Percentiles rank a stretch among this genome's conserved stretches.
Conservation (phyloP, 164 flowering plant genomes). For the Aristolochia contorta region DNA sequence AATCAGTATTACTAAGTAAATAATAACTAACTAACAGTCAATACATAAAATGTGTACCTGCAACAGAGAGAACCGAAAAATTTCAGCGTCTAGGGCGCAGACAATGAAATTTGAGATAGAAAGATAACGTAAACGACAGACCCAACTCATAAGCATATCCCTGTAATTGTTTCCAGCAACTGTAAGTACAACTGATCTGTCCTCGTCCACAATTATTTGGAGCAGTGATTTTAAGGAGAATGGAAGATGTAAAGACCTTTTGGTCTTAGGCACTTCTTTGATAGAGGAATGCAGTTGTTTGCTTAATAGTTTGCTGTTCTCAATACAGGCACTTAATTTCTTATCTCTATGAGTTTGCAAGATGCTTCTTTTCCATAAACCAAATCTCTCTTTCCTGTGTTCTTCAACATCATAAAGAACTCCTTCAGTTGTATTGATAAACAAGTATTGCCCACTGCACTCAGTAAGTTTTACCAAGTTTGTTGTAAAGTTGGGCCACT, state of each 20-base stretch:
- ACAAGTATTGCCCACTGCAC: conserved; percentile 40
- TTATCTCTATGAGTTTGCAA: conserved; percentile 23
- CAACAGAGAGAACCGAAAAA: conserved; percentile 60
- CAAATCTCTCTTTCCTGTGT: conserved; percentile 1
- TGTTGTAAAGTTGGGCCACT: conserved; percentile 34
- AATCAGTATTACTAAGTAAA: no score
- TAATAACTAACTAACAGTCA: neutral
- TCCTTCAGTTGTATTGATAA: conserved; percentile 27
- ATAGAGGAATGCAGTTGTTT: conserved; percentile 21
- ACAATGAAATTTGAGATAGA: conserved; percentile 54
- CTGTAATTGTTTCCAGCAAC: conserved; percentile 81
- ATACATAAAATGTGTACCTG: conserved; percentile 37
- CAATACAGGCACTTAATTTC: conserved; percentile 31
- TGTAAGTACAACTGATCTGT: conserved; percentile 66
- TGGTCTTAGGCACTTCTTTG: conserved; percentile 17
- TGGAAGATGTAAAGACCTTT: conserved; percentile 29
- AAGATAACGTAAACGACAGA: conserved; percentile 67
- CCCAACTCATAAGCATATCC: conserved; percentile 99
- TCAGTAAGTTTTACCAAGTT: conserved; percentile 36
- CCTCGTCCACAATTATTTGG: conserved; percentile 38
- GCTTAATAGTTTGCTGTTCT: conserved; percentile 18
- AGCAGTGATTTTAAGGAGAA: conserved; percentile 58
- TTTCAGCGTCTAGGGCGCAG: conserved; percentile 77
- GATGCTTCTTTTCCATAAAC: conserved; percentile 30
- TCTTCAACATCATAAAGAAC: conserved; percentile 19